phyloP scores from a whole-genome alignment of 1,284 basidiomycete species.

The Erythrobasidium hasegawianum region DNA sequence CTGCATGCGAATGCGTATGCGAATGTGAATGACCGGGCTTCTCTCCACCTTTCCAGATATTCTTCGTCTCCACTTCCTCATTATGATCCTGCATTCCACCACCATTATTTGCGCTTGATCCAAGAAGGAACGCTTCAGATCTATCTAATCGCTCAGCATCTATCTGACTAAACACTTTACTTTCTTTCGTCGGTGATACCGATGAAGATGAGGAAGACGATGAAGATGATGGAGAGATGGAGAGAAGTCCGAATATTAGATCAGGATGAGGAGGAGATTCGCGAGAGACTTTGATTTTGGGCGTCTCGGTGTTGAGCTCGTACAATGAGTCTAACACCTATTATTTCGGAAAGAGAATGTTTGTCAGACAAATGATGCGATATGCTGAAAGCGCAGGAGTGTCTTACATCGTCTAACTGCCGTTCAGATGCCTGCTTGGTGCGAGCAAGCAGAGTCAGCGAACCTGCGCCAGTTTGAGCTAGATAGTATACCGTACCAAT shows the following conservation, averaged over 20 bases:
- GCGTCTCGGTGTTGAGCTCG: conserved; percentile 80
- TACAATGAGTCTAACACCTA: conserved; percentile 76
- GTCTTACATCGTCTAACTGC: conserved; percentile 12
- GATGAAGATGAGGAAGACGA: too few relatives aligned
- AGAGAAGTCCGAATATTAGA: conserved; percentile 68
- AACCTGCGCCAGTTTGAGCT: too few relatives aligned
- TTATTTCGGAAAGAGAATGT: neutral
- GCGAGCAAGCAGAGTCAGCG: too few relatives aligned
- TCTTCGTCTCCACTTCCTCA: conserved; percentile 76
- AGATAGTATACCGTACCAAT: too few relatives aligned
- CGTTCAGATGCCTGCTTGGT: conserved; percentile 15
- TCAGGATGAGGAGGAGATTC: conserved; percentile 55
- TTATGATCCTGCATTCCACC: conserved; percentile 52
- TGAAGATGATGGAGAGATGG: neutral
- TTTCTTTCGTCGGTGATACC: neutral
- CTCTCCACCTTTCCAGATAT: conserved; percentile 56
- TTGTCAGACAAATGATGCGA: too few relatives aligned
- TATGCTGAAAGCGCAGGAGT: neutral
- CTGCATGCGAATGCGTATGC: conserved; percentile 45
- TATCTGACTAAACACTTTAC: conserved; percentile 26
- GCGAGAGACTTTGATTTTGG: conserved; percentile 66
- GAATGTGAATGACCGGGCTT: conserved; percentile 42
- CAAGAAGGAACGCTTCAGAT: conserved; percentile 67
- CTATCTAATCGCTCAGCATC: conserved; percentile 1
- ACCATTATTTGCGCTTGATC: conserved; percentile 46